Conservation (phyloP, 2,329 filamentous ascomycete genomes). For the Thermoascus crustaceus region DNA sequence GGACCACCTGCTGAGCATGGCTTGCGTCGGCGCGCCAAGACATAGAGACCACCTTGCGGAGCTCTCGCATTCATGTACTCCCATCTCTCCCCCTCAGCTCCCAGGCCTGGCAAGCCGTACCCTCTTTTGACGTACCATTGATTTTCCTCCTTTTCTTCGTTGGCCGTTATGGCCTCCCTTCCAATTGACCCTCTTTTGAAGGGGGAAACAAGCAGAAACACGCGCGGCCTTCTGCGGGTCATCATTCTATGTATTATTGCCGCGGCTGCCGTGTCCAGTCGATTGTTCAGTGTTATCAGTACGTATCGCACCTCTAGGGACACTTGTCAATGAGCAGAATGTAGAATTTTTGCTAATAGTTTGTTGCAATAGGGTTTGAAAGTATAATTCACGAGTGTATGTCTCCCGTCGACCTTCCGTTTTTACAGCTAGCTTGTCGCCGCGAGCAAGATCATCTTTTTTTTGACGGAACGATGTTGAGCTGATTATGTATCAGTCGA, state of each 20-base stretch:
- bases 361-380: constrained; percentile 64
- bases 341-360: constrained; percentile 7
- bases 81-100: constrained; percentile 14
- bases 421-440: constrained; percentile 7
- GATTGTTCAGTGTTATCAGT: constrained; percentile 98
- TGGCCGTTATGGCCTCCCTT: constrained; percentile 40
- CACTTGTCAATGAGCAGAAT: too few relatives aligned
- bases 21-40: constrained; percentile 26
- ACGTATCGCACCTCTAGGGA: constrained; percentile 39
- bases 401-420: too few relatives aligned
- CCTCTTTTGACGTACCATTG: constrained; percentile 18
- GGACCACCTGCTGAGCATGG: background rate
- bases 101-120: constrained; percentile 16
- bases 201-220: constrained; percentile 71
- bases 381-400: constrained; percentile 99
- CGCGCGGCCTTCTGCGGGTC: constrained; percentile 75
- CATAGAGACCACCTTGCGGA: constrained; percentile 38
- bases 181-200: constrained; percentile 57
- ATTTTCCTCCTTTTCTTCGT: constrained; percentile 21
- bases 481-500: too few relatives aligned
- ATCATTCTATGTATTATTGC: constrained; percentile 89
- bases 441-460: too few relatives aligned
- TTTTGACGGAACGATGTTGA: constrained; percentile 7
- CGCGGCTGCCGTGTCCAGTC: constrained; percentile 80
- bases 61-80: constrained; percentile 16